Percentiles rank a stretch among this genome's conserved stretches.
phyloP scores from a whole-genome alignment of 495 filamentous ascomycete genomes.

The Penicillium pancosmium region DNA sequence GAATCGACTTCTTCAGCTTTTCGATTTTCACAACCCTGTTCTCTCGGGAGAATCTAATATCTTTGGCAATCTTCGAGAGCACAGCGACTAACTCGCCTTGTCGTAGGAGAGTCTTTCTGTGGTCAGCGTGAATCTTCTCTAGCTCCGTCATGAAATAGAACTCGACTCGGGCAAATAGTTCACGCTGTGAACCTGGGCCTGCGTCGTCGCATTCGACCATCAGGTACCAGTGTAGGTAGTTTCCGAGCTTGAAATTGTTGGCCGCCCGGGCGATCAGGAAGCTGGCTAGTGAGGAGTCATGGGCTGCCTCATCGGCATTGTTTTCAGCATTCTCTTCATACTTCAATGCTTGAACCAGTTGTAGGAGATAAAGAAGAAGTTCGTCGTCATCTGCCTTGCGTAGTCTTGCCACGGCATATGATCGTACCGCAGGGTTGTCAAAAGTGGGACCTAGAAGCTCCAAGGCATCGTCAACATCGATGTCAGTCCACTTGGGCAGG shows the following conservation, averaged over 20 bases:
- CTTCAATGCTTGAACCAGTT: conserved; percentile 95
- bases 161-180: conserved; percentile 86
- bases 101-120: conserved; percentile 72
- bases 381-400: conserved; percentile 94
- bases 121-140: conserved; percentile 59
- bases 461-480: conserved; percentile 95
- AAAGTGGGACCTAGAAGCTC: conserved; percentile 92
- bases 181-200: conserved; percentile 70
- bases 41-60: conserved; percentile 81
- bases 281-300: conserved; percentile 84
- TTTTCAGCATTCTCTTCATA: conserved; percentile 76
- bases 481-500: conserved; percentile 92
- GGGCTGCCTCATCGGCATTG: conserved; percentile 62
- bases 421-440: conserved; percentile 81
- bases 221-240: conserved; percentile 96
- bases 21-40: conserved; percentile 78
- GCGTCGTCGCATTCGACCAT: conserved; percentile 95
- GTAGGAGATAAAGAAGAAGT: conserved; percentile 86
- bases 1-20: conserved; percentile 75
- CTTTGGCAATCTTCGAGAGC: conserved; percentile 85
- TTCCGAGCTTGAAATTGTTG: conserved; percentile 85
- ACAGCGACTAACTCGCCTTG: conserved; percentile 90
- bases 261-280: conserved; percentile 88
- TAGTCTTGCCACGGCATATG: conserved; percentile 90
- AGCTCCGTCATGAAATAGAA: conserved; percentile 94